Evolutionary conservation across 257 asterid species (phyloP), one percentile per base, ranked within the genome.

Genomic region (Solanum etuberosum): DNA sequence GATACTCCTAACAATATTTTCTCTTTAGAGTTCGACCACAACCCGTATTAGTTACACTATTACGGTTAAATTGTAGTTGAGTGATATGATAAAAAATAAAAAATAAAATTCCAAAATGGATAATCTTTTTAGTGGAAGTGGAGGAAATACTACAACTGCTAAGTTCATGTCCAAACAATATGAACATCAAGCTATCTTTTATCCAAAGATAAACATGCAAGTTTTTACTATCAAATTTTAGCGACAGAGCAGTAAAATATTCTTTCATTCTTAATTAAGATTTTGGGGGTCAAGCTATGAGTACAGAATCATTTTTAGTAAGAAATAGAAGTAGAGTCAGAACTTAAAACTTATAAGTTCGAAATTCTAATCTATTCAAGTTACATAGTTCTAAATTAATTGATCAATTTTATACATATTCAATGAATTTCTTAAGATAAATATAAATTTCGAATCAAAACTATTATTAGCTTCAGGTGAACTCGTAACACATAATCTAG

Each of bases 31-130:
- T 3, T 3, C 5, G 2, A 7, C 0, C 63, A 54, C 2, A 54
- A 20, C 0, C 0, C 2, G 20, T 54, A 20, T 54, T 54, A 54
- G 63, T 54, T 20, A 20, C n/a, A 20, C 25, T 20, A 20, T 1
- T 7, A 54, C 11, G 1, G 0, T 0, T 4, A 61, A 0, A 61
- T 10, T 0, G 7, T 61, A 59, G 27, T 59, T 23, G 23, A 61
- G 15, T 61, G 63, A 23, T 61, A 48, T 2, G 9, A 51, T 51
- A 61, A 48, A 48, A 9, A 59, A 9, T 9, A 59, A n/a, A n/a
- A n/a, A n/a, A n/a, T n/a, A n/a, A n/a, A n/a, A n/a, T n/a, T 59
- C 29, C 27, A 59, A 9, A 59, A 9, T 59, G 1, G 29, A 59
- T 59, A 9, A 23, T 9, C 25, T 23, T 59, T 61, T 61, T 61